Percentiles rank a stretch among this genome's conserved stretches.
These are phyloP conservation scores for Mycena galopus DNA, from an alignment of 768 basidiomycete species.

Conservation along the genomic window DNA sequence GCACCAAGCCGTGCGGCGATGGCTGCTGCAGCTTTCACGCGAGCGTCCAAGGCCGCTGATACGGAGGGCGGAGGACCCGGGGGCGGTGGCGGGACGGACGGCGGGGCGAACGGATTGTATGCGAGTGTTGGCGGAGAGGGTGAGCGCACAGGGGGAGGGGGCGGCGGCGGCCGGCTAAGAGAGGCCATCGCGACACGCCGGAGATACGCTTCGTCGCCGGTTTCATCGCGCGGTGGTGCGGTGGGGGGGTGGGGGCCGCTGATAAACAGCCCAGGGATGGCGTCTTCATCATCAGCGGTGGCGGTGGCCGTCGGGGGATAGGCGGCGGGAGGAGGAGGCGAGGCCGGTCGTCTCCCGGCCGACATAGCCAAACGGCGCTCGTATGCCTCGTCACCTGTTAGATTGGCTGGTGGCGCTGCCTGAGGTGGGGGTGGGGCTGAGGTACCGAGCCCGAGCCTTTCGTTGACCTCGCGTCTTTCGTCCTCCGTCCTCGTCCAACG, in stretches of 20 bases:
- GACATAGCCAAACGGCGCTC: slow-evolving; percentile 82
- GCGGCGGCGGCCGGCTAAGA: slow-evolving; percentile 45
- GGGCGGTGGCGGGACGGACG: slow-evolving; percentile 70
- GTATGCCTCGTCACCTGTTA: slow-evolving; percentile 86
- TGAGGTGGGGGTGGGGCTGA: slow-evolving; percentile 45
- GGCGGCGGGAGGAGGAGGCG: slow-evolving; percentile 34
- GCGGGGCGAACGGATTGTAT: slow-evolving; percentile 80
- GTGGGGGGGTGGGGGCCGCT: slow-evolving; percentile 20
- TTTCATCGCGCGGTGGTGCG: slow-evolving; percentile 48
- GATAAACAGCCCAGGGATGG: slow-evolving; percentile 40
- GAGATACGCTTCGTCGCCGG: slow-evolving; percentile 79
- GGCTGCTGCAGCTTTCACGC: slow-evolving; percentile 81
- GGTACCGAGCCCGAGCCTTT: slow-evolving; percentile 45
- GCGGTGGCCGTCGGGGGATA: not conserved
- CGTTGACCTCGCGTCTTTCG: slow-evolving; percentile 52
- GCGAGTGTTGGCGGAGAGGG: slow-evolving; percentile 68
- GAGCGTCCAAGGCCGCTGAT: slow-evolving; percentile 68
- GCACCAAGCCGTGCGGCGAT: slow-evolving; percentile 83
- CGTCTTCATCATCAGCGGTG: slow-evolving; percentile 36
- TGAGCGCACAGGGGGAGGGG: slow-evolving; percentile 43
- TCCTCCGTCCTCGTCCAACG: slow-evolving; percentile 70
- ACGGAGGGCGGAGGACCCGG: slow-evolving; percentile 55
- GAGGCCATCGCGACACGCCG: slow-evolving; percentile 72
- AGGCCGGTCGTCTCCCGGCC: slow-evolving; percentile 40
- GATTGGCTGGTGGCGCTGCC: slow-evolving; percentile 55